Conservation (phyloP, 306 rosid genomes). For the Cicer arietinum region DNA sequence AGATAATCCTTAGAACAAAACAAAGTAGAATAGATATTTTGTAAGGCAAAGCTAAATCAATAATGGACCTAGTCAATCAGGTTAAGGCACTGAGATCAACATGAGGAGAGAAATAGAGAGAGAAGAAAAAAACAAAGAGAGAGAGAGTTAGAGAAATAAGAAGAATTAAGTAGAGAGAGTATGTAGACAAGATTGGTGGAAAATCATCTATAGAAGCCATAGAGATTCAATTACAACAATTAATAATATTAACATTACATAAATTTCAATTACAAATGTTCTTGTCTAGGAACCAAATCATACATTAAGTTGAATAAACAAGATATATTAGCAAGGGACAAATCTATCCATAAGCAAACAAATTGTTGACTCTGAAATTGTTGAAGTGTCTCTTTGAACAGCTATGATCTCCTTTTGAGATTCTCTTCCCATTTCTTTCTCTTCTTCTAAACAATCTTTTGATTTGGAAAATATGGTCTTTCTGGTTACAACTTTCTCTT, state of each 20-base stretch:
- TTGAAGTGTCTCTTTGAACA: constrained; percentile 34
- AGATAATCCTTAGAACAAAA: not conserved
- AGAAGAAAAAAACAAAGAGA: no score
- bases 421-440: constrained; percentile 16
- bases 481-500: constrained; percentile 52
- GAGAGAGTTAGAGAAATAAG: no score
- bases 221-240: no score
- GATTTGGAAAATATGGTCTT: constrained; percentile 43
- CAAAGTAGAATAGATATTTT: not conserved
- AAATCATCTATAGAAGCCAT: no score
- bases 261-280: constrained; percentile 20
- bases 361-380: constrained; percentile 67
- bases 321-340: constrained; percentile 58
- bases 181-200: no score
- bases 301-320: not conserved
- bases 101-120: no score
- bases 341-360: constrained; percentile 89
- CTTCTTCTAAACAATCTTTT: constrained; percentile 39
- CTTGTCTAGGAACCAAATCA: not conserved
- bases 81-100: no score
- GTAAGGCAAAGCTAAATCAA: not conserved
- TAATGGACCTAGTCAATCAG: not conserved
- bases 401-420: constrained; percentile 28
- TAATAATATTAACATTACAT: not conserved
- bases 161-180: no score